Evolutionary conservation across 1,139 yeast species (phyloP).

Genomic region (Pneumocystis sp.): DNA sequence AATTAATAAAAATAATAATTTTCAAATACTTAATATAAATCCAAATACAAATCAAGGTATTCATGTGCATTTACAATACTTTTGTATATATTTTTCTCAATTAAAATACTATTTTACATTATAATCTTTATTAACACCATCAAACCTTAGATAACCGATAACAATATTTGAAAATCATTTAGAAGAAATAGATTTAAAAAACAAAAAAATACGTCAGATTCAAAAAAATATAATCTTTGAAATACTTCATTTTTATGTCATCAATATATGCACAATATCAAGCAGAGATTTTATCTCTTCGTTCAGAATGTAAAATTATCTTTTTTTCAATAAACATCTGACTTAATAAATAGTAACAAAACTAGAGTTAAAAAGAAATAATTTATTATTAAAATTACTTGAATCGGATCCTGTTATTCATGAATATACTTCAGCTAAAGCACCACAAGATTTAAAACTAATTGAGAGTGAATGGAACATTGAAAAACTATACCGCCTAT

Average conservation of each 20-base stretch:
- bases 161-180: not conserved
- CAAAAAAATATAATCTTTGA: not conserved
- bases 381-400: not conserved
- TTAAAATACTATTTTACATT: not conserved
- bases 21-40: not conserved
- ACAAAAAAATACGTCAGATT: not conserved
- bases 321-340: not conserved
- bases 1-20: not conserved
- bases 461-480: not conserved
- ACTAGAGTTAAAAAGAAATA: not conserved
- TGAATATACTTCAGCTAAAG: not conserved
- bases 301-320: not conserved
- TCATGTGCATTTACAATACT: not conserved
- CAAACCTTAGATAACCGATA: not conserved
- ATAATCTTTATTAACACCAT: not conserved
- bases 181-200: not conserved
- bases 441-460: not conserved
- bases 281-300: not conserved
- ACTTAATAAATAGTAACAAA: not conserved
- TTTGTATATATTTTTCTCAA: not conserved
- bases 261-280: not conserved
- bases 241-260: not conserved
- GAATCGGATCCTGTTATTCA: not conserved
- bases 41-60: not conserved
- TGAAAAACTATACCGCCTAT: not conserved